Evolutionary conservation across 2,329 filamentous ascomycete species (phyloP).

Genomic region (Aureobasidium sp.): DNA sequence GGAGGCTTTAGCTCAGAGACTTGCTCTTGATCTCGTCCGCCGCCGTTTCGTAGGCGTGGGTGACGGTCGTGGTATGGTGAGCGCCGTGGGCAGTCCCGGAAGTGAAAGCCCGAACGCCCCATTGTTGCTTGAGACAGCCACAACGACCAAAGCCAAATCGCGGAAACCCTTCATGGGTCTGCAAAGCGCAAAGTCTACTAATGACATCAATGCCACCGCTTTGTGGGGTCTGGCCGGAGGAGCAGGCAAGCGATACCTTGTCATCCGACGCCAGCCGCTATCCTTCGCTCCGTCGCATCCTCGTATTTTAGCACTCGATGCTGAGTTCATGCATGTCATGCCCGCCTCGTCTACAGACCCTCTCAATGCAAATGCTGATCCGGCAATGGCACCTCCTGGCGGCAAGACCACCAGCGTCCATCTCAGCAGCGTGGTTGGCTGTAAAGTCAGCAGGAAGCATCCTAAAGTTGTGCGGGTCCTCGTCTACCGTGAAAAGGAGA

Average conservation of each 20-base stretch:
- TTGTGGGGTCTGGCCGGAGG: conserved; percentile 17
- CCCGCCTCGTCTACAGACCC: conserved; percentile 37
- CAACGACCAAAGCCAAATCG: conserved; percentile 43
- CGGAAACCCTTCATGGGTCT: conserved; percentile 16
- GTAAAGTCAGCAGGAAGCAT: conserved; percentile 72
- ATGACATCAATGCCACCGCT: conserved; percentile 37
- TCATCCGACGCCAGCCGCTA: conserved; percentile 77
- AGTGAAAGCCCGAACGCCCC: conserved; percentile 63
- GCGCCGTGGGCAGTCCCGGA: conserved; percentile 63
- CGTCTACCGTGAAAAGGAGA: conserved; percentile 68
- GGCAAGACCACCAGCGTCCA: conserved; percentile 72
- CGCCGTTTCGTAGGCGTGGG: conserved; percentile 61
- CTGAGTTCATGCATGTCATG: conserved; percentile 82
- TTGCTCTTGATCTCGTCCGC: conserved; percentile 67
- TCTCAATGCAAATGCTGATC: conserved; percentile 28
- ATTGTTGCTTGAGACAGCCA: conserved; percentile 48
- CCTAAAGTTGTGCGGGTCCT: conserved; percentile 74
- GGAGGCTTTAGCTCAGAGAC: conserved; percentile 66
- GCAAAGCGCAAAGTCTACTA: conserved; percentile 15
- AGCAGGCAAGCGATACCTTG: conserved; percentile 60
- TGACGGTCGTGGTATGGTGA: conserved; percentile 28
- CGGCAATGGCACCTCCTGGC: conserved; percentile 18
- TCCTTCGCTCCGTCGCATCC: conserved; percentile 70
- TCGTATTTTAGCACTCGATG: conserved; percentile 70
- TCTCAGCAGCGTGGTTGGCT: conserved; percentile 74